Evolutionary conservation across 805 yeast genomes (phyloP).

Genomic region (Lipomyces japonicus): DNA sequence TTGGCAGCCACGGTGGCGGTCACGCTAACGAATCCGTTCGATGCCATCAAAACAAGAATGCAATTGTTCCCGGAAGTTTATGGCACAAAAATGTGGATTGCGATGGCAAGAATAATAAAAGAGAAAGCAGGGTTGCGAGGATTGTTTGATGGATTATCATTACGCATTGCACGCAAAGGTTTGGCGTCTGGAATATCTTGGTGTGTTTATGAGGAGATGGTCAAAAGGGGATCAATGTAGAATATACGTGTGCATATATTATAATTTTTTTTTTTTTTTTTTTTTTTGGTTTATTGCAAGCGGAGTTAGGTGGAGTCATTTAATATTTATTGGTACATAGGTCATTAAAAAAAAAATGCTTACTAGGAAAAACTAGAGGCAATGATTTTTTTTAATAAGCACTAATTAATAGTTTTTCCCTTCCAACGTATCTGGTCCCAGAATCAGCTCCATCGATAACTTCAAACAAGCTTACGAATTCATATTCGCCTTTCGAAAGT

Average conservation of each 20-base stretch:
- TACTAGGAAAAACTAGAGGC: no score
- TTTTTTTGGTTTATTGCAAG: no score
- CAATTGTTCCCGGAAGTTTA: slow-evolving; percentile 61
- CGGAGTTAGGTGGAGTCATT: no score
- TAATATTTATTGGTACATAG: no score
- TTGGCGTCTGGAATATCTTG: slow-evolving; percentile 92
- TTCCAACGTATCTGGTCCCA: slow-evolving; percentile 16
- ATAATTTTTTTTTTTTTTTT: not conserved
- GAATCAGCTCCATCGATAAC: slow-evolving; percentile 33
- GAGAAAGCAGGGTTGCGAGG: slow-evolving; percentile 49
- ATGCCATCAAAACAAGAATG: slow-evolving; percentile 86
- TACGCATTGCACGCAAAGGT: slow-evolving; percentile 81
- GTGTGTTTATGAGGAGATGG: slow-evolving; percentile 91
- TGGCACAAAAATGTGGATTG: slow-evolving; percentile 44
- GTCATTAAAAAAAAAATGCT: no score
- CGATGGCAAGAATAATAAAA: slow-evolving; percentile 36
- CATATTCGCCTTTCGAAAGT: slow-evolving; percentile 74
- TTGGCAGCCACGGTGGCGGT: slow-evolving; percentile 77
- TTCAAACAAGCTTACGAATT: slow-evolving; percentile 68
- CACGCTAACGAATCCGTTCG: slow-evolving; percentile 88
- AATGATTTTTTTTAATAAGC: slow-evolving; percentile 4
- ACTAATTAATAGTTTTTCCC: slow-evolving; percentile 22
- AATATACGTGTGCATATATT: slow-evolving; percentile 22
- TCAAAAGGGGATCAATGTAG: slow-evolving; percentile 34
- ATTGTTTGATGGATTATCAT: slow-evolving; percentile 77